A percentile compares a stretch with the other conserved stretches of the same genome.
Evolutionary conservation across 768 basidiomycete species (phyloP).

Genomic region (Pleurotus giganteus): DNA sequence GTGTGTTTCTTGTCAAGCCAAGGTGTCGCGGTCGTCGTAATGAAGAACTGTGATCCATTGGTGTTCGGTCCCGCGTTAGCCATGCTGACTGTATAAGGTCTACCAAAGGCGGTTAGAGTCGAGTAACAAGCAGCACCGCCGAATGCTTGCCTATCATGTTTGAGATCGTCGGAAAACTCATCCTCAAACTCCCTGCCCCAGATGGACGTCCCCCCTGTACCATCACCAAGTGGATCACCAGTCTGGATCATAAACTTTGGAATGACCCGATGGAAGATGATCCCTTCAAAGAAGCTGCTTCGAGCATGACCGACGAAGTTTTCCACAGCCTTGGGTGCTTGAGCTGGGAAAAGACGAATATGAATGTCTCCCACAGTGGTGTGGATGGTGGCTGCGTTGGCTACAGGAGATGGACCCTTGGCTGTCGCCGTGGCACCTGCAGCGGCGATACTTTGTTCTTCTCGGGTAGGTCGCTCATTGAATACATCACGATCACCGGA

Average conservation of each 20-base stretch:
- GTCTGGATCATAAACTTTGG: slow-evolving; percentile 99
- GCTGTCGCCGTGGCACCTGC: slow-evolving; percentile 46
- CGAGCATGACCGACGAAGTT: slow-evolving; percentile 94
- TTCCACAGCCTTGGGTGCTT: slow-evolving; percentile 94
- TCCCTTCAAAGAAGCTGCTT: slow-evolving; percentile 87
- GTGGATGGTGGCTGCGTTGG: slow-evolving; percentile 86
- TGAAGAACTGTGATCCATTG: slow-evolving; percentile 98
- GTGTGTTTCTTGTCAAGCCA: slow-evolving; percentile 93
- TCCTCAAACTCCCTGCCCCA: slow-evolving; percentile 93
- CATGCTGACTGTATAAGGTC: slow-evolving; percentile 96
- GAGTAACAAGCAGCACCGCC: background rate
- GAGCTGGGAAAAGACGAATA: slow-evolving; percentile 83
- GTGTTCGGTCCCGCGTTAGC: slow-evolving; percentile 88
- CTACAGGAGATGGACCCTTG: slow-evolving; percentile 66
- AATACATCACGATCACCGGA: slow-evolving; percentile 92
- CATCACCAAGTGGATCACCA: slow-evolving; percentile 92
- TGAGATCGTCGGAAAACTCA: slow-evolving; percentile 86
- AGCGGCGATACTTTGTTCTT: slow-evolving; percentile 87
- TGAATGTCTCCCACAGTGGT: slow-evolving; percentile 95
- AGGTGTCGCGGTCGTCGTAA: slow-evolving; percentile 91
- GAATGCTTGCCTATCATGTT: slow-evolving; percentile 79
- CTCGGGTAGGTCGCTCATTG: slow-evolving; percentile 95
- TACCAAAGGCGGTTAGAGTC: slow-evolving; percentile 24
- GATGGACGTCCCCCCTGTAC: slow-evolving; percentile 87
- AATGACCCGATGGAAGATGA: slow-evolving; percentile 97